Evolutionary conservation across 331 rosid genomes (phyloP).

Genomic region (Acacia pycnantha): DNA sequence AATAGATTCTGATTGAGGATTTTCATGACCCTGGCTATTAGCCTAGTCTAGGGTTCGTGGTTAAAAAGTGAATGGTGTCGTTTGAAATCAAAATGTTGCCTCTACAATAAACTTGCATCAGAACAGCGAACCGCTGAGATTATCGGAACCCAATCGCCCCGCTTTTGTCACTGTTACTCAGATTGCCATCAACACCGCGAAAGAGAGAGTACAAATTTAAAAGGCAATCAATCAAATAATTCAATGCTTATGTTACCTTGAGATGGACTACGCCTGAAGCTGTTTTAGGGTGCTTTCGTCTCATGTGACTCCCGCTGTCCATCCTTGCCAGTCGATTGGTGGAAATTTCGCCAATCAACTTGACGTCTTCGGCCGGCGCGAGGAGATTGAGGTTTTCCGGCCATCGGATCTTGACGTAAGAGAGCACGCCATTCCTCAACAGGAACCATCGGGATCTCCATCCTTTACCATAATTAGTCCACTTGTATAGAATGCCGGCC

Average conservation of each 20-base stretch:
- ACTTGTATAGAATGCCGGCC: constrained; percentile 74
- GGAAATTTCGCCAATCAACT: constrained; percentile 64
- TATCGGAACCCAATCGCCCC: background rate
- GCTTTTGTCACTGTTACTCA: background rate
- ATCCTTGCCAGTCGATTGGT: constrained; percentile 45
- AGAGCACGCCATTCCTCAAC: constrained; percentile 62
- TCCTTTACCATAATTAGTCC: constrained; percentile 89
- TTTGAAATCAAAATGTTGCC: constrained; percentile 21
- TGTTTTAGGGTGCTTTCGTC: constrained; percentile 53
- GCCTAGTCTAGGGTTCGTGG: background rate
- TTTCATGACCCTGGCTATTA: background rate
- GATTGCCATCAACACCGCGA: background rate
- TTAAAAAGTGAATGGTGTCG: background rate
- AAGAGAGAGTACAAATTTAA: background rate
- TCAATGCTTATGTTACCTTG: constrained; percentile 46
- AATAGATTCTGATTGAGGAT: constrained; percentile 25
- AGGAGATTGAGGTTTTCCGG: constrained; percentile 68
- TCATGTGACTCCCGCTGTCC: constrained; percentile 29
- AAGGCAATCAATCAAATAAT: background rate
- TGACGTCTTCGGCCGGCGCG: constrained; percentile 47
- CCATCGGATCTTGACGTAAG: constrained; percentile 75
- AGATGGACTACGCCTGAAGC: constrained; percentile 69
- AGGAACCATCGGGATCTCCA: constrained; percentile 93
- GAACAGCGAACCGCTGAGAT: background rate
- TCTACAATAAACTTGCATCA: background rate